Base-by-base conservation (phyloP, 352 stramenopile genomes). In the Hyphochytrium catenoides region DNA sequence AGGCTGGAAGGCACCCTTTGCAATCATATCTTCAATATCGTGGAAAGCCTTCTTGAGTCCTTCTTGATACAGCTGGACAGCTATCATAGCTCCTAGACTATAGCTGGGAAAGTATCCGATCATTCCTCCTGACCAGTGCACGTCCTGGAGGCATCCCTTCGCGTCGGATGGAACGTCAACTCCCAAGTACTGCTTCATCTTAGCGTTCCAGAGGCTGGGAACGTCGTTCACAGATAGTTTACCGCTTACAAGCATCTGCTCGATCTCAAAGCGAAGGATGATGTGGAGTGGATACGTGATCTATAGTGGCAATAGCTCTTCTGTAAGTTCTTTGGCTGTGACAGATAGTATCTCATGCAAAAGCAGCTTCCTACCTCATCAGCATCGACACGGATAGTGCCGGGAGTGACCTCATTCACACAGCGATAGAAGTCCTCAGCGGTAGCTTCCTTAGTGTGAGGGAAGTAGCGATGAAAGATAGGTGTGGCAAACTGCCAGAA, bases 51-150 rank as follows among this genome's bases (percentile, higher is more conserved):
- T n/a, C n/a, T n/a, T n/a, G n/a, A n/a, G n/a, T n/a, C n/a, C n/a
- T n/a, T n/a, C n/a, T n/a, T 62, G 44, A 26, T 50, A 47, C n/a
- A 74, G 32, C 47, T 79, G 65, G 1, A 57, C 59, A 3, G 62
- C 62, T 32, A 57, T 52, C 23, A 69, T 54, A 3, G 62, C 34
- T 15, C 65, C 62, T 17, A 79, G 41, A 18, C 71, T 48, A 43
- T 79, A 79, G 0, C 52, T 72, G 12, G 65, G 65, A 40, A 79
- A 79, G 38, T 79, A 79, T 24, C 65, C 62, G 47, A 70, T 57
- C 1, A 59, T 59, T 8, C 68, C 36, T 17, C 21, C 50, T 17
- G 21, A 51, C 65, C 65, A 79, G 44, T 79, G 65, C 36, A 75
- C 57, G 46, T 79, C 65, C 47, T 79, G 65, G 31, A 77, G 41